A percentile compares a stretch with the other conserved stretches of the same genome.
phyloP scores from a whole-genome alignment of 2,329 filamentous ascomycete species.

The Hyphodiscus sp. region DNA sequence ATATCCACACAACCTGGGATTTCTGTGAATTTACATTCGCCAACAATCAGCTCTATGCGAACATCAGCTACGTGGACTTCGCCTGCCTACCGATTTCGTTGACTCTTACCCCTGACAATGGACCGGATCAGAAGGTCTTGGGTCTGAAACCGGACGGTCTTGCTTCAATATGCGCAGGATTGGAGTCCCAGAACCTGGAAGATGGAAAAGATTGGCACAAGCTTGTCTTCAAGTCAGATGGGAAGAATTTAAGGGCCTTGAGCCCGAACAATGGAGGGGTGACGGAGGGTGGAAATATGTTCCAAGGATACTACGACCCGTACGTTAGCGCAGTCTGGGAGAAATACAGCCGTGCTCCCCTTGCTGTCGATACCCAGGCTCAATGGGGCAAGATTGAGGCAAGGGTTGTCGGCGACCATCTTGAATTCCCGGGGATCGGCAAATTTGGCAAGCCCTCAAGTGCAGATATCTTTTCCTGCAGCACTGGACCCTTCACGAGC shows the following conservation, averaged over 20 bases:
- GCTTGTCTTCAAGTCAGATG: slow-evolving; percentile 33
- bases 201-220: slow-evolving; percentile 58
- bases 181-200: slow-evolving; percentile 46
- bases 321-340: slow-evolving; percentile 40
- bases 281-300: slow-evolving; percentile 31
- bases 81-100: slow-evolving; percentile 54
- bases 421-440: slow-evolving; percentile 37
- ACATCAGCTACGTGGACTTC: slow-evolving; percentile 70
- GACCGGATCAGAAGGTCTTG: slow-evolving; percentile 39
- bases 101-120: slow-evolving; percentile 37
- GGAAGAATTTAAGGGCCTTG: slow-evolving; percentile 34
- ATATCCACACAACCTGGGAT: slow-evolving; percentile 53
- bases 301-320: slow-evolving; percentile 37
- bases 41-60: slow-evolving; percentile 52
- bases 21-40: slow-evolving; percentile 65
- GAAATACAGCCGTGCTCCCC: slow-evolving; percentile 32
- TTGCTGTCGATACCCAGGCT: slow-evolving; percentile 59
- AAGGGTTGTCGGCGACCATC: slow-evolving; percentile 39
- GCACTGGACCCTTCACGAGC: slow-evolving; percentile 49
- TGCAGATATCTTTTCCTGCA: slow-evolving; percentile 59
- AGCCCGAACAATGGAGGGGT: slow-evolving; percentile 33
- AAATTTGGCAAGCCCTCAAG: slow-evolving; percentile 50
- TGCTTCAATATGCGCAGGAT: slow-evolving; percentile 43
- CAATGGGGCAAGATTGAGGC: slow-evolving; percentile 44
- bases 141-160: slow-evolving; percentile 54